A percentile compares a stretch with the other conserved stretches of the same genome.
Conservation (phyloP, 148 eudicot species). For the Arbutus unedo region DNA sequence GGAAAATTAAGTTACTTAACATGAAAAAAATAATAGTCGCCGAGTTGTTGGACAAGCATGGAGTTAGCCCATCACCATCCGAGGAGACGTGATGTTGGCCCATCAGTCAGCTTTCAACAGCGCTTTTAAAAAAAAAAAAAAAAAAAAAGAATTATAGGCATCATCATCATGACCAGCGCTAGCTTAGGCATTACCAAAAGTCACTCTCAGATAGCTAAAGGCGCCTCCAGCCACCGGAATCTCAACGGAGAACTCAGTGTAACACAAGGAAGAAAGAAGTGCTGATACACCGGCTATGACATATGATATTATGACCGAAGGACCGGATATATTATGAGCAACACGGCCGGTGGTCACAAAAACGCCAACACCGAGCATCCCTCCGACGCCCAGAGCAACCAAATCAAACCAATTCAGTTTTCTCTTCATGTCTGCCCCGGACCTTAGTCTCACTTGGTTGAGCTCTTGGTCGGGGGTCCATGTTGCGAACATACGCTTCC, state of each 20-base stretch:
- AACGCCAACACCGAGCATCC: slow-evolving; percentile 88
- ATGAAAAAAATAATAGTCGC: neutral
- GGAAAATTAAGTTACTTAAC: too few species aligned
- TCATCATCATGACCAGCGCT: neutral
- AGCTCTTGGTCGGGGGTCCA: slow-evolving; percentile 78
- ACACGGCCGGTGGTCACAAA: slow-evolving; percentile 76
- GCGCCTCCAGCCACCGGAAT: slow-evolving; percentile 86
- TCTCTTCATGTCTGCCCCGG: slow-evolving; percentile 85
- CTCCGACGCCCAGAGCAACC: slow-evolving; percentile 70
- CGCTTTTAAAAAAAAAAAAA: neutral
- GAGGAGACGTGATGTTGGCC: neutral
- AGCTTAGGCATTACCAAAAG: slow-evolving; percentile 57
- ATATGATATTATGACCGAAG: slow-evolving; percentile 66
- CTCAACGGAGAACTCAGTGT: slow-evolving; percentile 67
- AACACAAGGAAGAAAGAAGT: slow-evolving; percentile 74
- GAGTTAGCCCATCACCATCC: neutral
- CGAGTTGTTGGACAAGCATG: neutral
- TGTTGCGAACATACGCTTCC: slow-evolving; percentile 57
- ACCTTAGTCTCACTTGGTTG: slow-evolving; percentile 69
- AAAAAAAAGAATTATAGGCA: neutral
- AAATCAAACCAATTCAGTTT: slow-evolving; percentile 64
- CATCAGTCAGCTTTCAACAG: neutral
- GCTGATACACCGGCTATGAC: slow-evolving; percentile 67
- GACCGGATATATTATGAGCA: slow-evolving; percentile 50
- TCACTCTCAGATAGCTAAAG: slow-evolving; percentile 72